Base-by-base conservation (phyloP, 108 stramenopile species). In the Chaetoceros tenuissimus region DNA sequence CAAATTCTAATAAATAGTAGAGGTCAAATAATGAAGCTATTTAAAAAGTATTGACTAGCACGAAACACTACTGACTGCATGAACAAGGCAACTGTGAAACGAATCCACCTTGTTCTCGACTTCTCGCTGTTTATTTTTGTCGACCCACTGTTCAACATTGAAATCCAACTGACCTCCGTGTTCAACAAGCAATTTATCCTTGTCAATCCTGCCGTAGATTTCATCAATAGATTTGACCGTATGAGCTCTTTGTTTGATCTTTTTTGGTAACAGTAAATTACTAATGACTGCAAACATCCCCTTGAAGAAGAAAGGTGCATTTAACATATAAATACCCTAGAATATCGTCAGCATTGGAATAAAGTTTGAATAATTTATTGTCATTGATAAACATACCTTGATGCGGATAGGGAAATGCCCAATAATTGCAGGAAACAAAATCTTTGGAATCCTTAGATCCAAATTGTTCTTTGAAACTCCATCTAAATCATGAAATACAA, bases 321-420 rank as follows among this genome's bases (percentile, higher is more conserved):
- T 48, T 43, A 59, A 59, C 17, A 74, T 26, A 46, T 73, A 73
- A 54, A 73, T 64, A n/a, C n/a, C n/a, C n/a, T n/a, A n/a, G n/a
- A n/a, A n/a, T n/a, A n/a, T n/a, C n/a, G n/a, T n/a, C n/a, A n/a
- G n/a, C n/a, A n/a, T n/a, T n/a, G n/a, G n/a, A n/a, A n/a, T n/a
- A n/a, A n/a, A n/a, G n/a, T n/a, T n/a, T n/a, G n/a, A n/a, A 44
- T 44, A 44, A 44, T 10, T 17, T n/a, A n/a, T n/a, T n/a, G n/a
- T n/a, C n/a, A n/a, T n/a, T n/a, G n/a, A n/a, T n/a, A n/a, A n/a
- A n/a, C n/a, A n/a, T 2, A 31, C 63, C 13, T 56, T 52, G 0
- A 74, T 65, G 10, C 59, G 58, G 13, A 74, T 28, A 7, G 73
- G 73, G 19, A 74, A 69, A 28, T 74, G 68, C 18, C 73, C 73